A percentile compares a stretch with the other conserved stretches of the same genome.
Conservation (phyloP, 306 rosid species). For the Biancaea sappan region DNA sequence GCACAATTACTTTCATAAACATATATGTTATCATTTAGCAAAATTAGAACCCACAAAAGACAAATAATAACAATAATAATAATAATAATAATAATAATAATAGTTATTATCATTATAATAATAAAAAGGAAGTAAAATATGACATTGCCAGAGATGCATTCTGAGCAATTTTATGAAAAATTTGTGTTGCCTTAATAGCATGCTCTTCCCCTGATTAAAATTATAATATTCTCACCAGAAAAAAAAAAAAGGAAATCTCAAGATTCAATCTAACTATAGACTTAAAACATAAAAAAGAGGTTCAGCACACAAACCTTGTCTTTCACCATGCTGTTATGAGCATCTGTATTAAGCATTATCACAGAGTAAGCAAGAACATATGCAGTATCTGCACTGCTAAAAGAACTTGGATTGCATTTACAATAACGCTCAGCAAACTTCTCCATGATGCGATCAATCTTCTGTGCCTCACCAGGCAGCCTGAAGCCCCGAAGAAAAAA, state of each 20-base stretch:
- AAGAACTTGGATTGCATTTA: conserved; percentile 92
- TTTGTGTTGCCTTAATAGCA: conserved; percentile 23
- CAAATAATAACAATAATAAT: no score
- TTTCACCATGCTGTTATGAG: conserved; percentile 96
- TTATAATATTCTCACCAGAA: conserved; percentile 18
- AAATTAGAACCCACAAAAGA: conserved; percentile 1
- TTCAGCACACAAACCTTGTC: conserved; percentile 72
- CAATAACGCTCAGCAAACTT: conserved; percentile 99
- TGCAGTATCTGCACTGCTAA: conserved; percentile 98
- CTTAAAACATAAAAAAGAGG: conserved; percentile 35
- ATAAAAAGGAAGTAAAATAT: conserved; percentile 18
- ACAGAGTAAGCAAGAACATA: conserved; percentile 99
- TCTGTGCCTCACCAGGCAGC: conserved; percentile 99
- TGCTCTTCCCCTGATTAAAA: conserved; percentile 22
- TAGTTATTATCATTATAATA: no score
- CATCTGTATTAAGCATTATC: conserved; percentile 98
- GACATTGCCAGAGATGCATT: conserved; percentile 20
- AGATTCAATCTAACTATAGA: conserved; percentile 16
- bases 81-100: no score
- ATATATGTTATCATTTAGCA: conserved; percentile 16
- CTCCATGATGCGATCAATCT: conserved; percentile 99
- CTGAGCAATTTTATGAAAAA: conserved; percentile 9
- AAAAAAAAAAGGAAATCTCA: conserved; percentile 27
- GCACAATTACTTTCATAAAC: conserved; percentile 21
- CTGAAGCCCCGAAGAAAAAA: conserved; percentile 96